Conservation (phyloP, 2,329 filamentous ascomycete species). For the Malbranchea zuffiana region DNA sequence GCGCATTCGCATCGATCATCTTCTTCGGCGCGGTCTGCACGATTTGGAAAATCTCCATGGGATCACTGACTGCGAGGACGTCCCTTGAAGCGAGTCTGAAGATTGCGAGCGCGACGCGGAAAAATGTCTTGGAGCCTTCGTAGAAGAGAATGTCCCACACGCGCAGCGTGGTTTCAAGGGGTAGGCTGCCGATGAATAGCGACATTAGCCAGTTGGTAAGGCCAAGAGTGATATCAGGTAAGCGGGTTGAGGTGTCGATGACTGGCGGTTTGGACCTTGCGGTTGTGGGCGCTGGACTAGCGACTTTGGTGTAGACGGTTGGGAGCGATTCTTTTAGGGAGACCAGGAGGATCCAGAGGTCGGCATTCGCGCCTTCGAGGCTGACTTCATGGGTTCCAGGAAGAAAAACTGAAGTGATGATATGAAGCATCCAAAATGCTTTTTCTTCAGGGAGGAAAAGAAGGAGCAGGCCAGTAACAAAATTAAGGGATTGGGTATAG, state of each 20-base stretch:
- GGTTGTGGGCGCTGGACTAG: constrained; percentile 48
- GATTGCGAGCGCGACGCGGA: constrained; percentile 78
- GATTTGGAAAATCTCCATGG: constrained; percentile 92
- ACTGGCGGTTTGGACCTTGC: constrained; percentile 32
- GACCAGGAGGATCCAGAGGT: constrained; percentile 86
- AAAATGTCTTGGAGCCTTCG: constrained; percentile 86
- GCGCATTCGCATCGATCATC: constrained; percentile 66
- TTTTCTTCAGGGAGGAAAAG: constrained; percentile 89
- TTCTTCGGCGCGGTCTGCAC: constrained; percentile 77
- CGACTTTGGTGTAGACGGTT: constrained; percentile 76
- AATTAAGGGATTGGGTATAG: constrained; percentile 93
- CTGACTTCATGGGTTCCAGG: constrained; percentile 86
- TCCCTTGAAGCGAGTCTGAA: constrained; percentile 80
- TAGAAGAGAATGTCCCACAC: constrained; percentile 97
- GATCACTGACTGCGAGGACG: constrained; percentile 68
- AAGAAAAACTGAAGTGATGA: constrained; percentile 78
- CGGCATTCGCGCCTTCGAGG: constrained; percentile 83
- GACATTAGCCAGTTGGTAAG: constrained; percentile 98
- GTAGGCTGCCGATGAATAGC: constrained; percentile 83
- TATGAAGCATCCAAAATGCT: constrained; percentile 82
- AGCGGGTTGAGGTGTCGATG: constrained; percentile 39
- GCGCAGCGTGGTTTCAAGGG: constrained; percentile 79
- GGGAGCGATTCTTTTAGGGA: constrained; percentile 74
- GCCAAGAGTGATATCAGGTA: constrained; percentile 83
- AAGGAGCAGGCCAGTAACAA: constrained; percentile 78